Evolutionary conservation across 139 green algal genomes (phyloP).

Genomic region (Penium margaritaceum): DNA sequence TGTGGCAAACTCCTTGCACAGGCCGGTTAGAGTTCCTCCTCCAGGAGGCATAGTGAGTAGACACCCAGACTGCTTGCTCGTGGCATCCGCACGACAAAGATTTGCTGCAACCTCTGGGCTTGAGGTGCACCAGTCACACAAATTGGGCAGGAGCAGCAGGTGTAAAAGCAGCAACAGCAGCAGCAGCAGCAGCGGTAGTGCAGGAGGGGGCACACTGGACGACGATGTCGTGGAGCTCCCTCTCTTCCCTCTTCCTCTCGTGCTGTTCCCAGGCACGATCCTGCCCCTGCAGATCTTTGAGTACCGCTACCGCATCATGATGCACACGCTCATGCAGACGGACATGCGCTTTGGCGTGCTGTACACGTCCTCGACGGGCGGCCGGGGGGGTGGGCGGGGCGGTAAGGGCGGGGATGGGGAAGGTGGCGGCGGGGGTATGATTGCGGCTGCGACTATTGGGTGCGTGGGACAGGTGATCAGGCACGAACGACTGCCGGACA

Average conservation of each 20-base stretch:
- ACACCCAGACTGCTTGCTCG: no score
- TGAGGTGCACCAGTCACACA: no score
- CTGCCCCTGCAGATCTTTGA: slow-evolving; percentile 52
- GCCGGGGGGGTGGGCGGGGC: no score
- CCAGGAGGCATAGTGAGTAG: no score
- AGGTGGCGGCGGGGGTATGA: slow-evolving; percentile 29
- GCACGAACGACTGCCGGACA: slow-evolving; percentile 35
- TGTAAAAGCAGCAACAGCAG: no score
- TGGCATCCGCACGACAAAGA: no score
- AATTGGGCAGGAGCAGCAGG: no score
- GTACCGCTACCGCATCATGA: slow-evolving; percentile 51
- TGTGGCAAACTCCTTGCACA: no score
- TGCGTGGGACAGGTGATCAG: slow-evolving; percentile 39
- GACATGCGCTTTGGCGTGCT: slow-evolving; percentile 43
- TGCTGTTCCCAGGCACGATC: slow-evolving; percentile 44
- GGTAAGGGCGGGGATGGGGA: no score
- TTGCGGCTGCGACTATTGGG: slow-evolving; percentile 15
- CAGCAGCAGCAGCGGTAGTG: slow-evolving; percentile 8
- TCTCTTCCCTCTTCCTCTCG: slow-evolving; percentile 37
- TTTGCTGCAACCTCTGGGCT: no score
- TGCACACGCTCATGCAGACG: slow-evolving; percentile 51
- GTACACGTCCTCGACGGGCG: no score
- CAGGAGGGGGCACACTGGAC: neutral
- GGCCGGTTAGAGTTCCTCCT: no score
- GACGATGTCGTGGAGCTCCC: slow-evolving; percentile 36